phyloP scores from a whole-genome alignment of 257 asterid species.

The Plantago elongata region DNA sequence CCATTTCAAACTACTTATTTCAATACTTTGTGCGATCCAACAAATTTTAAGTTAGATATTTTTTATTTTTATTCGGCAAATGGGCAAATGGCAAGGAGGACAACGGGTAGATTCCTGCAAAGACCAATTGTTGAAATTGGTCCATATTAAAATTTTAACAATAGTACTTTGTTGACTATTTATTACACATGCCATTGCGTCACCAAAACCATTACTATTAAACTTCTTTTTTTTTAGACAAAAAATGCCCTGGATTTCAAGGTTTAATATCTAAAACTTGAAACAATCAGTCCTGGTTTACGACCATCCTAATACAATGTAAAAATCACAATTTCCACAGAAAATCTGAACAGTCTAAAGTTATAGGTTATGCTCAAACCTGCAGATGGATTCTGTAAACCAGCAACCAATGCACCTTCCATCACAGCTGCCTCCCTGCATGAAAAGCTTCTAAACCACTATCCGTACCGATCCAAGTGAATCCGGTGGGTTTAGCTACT shows the following conservation, averaged over 20 bases:
- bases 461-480: constrained; percentile 78
- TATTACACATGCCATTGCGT: not conserved
- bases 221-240: no score
- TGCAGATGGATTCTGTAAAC: not conserved
- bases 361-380: not conserved
- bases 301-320: no score
- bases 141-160: not conserved
- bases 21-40: no score
- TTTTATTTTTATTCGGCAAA: not conserved
- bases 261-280: no score
- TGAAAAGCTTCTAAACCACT: constrained; percentile 63
- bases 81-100: not conserved
- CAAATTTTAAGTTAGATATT: no score
- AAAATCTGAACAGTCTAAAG: not conserved
- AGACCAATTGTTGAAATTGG: not conserved
- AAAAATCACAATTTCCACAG: not conserved
- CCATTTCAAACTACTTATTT: no score
- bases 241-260: no score
- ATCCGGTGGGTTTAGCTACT: constrained; percentile 73
- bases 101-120: not conserved
- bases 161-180: not conserved
- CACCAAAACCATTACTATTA: not conserved
- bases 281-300: no score
- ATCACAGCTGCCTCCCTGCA: constrained; percentile 39
- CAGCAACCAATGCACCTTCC: not conserved